Conservation (phyloP, 305 asterid species). For the Coffea humblotiana region DNA sequence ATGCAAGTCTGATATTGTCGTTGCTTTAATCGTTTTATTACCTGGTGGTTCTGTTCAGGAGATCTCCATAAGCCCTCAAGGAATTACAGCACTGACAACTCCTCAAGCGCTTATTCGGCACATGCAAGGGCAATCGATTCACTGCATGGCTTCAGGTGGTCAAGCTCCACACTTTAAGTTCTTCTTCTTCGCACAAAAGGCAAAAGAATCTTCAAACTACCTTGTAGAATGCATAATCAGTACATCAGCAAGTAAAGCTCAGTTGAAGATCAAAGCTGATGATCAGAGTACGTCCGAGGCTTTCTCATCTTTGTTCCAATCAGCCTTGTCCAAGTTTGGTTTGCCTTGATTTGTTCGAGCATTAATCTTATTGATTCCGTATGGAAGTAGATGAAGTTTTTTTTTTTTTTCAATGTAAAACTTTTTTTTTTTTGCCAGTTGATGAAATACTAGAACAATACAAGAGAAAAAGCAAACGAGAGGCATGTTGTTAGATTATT, state of each 20-base stretch:
- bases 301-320: conserved; percentile 74
- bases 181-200: conserved; percentile 89
- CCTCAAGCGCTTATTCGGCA: conserved; percentile 77
- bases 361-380: conserved; percentile 8
- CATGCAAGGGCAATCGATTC: conserved; percentile 78
- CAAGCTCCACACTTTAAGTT: conserved; percentile 95
- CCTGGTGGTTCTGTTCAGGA: conserved; percentile 48
- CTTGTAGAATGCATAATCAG: conserved; percentile 83
- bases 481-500: neutral
- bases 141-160: conserved; percentile 97
- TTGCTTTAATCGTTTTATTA: neutral
- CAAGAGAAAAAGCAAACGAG: neutral
- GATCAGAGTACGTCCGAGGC: conserved; percentile 71
- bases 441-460: neutral
- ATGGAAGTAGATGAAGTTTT: conserved; percentile 16
- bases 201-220: conserved; percentile 57
- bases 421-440: neutral
- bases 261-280: conserved; percentile 87
- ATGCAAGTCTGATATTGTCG: neutral
- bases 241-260: conserved; percentile 80
- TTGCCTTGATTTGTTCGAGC: conserved; percentile 30
- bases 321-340: conserved; percentile 73
- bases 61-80: conserved; percentile 66
- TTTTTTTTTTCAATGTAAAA: neutral
- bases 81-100: conserved; percentile 64